These are phyloP conservation scores for Geotrichum histeridarum DNA, from an alignment of 1,139 yeast genomes.

Conservation along the genomic window DNA sequence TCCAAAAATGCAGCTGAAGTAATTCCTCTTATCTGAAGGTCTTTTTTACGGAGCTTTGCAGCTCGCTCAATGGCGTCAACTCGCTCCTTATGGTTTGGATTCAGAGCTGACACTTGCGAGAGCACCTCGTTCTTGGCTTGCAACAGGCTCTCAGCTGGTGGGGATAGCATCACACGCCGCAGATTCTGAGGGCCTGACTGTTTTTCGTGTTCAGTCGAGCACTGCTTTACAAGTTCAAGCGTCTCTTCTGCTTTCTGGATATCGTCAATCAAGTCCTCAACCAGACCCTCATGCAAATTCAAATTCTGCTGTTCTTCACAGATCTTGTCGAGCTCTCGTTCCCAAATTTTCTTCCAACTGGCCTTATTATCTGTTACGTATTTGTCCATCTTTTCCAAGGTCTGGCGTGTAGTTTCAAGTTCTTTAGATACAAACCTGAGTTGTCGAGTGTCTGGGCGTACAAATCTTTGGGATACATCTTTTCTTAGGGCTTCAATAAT, in stretches of 20 bases:
- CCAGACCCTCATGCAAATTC: conserved; percentile 80
- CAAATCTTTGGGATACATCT: conserved; percentile 90
- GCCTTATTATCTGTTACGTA: conserved; percentile 68
- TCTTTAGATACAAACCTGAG: conserved; percentile 65
- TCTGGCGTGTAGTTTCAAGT: conserved; percentile 51
- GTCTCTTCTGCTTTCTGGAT: conserved; percentile 75
- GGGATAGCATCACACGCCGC: conserved; percentile 21
- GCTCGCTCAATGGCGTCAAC: conserved; percentile 85
- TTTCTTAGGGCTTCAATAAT: conserved; percentile 80
- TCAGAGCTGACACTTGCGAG: conserved; percentile 68
- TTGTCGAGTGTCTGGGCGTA: conserved; percentile 72
- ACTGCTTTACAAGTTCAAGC: conserved; percentile 69
- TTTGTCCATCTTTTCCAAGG: conserved; percentile 49
- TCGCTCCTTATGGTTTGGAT: conserved; percentile 78
- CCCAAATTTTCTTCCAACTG: conserved; percentile 90
- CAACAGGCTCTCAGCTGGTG: conserved; percentile 32
- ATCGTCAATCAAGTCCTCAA: conserved; percentile 75
- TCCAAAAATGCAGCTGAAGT: conserved; percentile 62
- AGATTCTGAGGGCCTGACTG: conserved; percentile 25
- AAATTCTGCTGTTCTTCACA: conserved; percentile 92
- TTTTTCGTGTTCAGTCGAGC: conserved; percentile 69
- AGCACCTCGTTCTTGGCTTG: conserved; percentile 73
- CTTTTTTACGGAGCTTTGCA: conserved; percentile 70
- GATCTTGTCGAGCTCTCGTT: conserved; percentile 77
- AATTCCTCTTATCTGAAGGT: conserved; percentile 51